phyloP scores from a whole-genome alignment of 768 basidiomycete species.

The Russula olivacea region DNA sequence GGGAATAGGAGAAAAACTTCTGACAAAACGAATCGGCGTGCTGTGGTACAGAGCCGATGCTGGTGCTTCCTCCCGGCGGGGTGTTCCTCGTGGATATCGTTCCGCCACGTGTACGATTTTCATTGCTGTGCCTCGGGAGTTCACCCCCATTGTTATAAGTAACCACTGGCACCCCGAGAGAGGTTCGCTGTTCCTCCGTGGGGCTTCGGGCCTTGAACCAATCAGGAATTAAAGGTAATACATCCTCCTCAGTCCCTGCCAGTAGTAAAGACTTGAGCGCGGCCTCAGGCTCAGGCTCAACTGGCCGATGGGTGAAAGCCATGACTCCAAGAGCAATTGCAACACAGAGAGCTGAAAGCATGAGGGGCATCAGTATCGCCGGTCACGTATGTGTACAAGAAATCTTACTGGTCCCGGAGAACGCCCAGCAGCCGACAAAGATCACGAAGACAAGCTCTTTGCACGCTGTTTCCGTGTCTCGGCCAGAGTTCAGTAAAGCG shows the following conservation, averaged over 20 bases:
- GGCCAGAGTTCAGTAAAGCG: neutral
- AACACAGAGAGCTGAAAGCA: constrained; percentile 7
- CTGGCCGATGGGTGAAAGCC: constrained; percentile 13
- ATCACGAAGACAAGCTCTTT: neutral
- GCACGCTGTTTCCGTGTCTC: constrained; percentile 5
- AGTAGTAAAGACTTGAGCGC: neutral
- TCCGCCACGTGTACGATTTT: neutral
- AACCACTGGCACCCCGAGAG: neutral
- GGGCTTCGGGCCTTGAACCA: too few species aligned
- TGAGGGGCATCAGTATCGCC: neutral
- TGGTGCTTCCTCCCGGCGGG: neutral
- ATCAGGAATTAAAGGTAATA: too few species aligned
- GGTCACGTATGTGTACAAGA: neutral
- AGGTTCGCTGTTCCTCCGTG: too few species aligned
- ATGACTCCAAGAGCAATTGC: constrained; percentile 10
- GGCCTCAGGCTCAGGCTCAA: neutral
- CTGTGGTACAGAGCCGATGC: neutral
- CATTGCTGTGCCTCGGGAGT: neutral
- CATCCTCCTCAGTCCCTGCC: neutral
- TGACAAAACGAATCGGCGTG: neutral
- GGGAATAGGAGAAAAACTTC: neutral
- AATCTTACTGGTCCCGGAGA: constrained; percentile 14
- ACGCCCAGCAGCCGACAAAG: constrained; percentile 16
- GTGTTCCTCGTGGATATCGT: neutral
- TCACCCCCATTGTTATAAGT: neutral